A percentile compares a stretch with the other conserved stretches of the same genome.
Evolutionary conservation across 352 stramenopile species (phyloP).

Genomic region (Phytophthora pini): DNA sequence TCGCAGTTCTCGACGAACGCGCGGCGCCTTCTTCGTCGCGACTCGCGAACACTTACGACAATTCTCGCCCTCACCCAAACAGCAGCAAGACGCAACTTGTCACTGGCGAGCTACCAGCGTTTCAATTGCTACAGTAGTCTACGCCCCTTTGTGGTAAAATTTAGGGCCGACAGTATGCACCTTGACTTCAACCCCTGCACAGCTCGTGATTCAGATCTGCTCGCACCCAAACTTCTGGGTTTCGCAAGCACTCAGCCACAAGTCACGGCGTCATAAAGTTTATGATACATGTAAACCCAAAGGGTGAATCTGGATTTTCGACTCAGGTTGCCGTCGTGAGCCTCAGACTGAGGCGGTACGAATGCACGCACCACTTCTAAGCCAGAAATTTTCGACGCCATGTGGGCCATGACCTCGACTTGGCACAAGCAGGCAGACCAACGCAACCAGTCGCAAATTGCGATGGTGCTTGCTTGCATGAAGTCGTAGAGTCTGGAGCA

Average conservation of each 20-base stretch:
- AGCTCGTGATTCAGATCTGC: conserved; percentile 5
- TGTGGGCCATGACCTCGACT: neutral
- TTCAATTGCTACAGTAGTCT: conserved; percentile 2
- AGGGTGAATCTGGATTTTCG: conserved; percentile 12
- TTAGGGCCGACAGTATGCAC: too few relatives aligned
- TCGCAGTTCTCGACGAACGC: conserved; percentile 28
- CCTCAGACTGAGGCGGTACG: neutral
- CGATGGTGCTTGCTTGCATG: conserved; percentile 3
- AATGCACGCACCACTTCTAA: neutral
- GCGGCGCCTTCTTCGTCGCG: conserved; percentile 9
- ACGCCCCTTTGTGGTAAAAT: too few relatives aligned
- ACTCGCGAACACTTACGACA: conserved; percentile 12
- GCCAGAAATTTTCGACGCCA: neutral
- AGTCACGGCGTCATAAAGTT: conserved; percentile 11
- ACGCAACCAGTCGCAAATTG: neutral
- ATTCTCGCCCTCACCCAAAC: conserved; percentile 8
- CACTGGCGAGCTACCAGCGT: conserved; percentile 1
- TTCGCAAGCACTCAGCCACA: neutral
- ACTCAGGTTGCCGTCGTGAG: neutral
- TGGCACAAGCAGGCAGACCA: neutral
- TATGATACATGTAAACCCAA: conserved; percentile 1
- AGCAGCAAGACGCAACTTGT: too few relatives aligned
- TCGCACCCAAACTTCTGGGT: conserved; percentile 13
- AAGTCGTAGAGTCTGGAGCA: neutral
- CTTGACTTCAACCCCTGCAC: conserved; percentile 9